Conservation (phyloP, 2,329 filamentous ascomycete genomes). For the Talaromyces pinophilus region DNA sequence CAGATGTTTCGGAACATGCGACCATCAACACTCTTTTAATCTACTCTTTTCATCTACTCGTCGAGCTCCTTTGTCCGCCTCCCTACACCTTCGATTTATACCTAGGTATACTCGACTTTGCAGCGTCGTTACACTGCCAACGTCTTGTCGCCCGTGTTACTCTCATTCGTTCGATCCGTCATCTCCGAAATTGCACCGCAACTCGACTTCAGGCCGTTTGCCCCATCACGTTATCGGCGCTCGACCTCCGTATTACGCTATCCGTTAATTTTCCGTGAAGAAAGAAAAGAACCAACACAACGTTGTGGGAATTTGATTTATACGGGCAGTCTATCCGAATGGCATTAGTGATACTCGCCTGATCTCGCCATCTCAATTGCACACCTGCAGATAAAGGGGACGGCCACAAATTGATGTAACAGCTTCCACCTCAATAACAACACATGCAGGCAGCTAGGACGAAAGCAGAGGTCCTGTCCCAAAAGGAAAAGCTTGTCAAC, state of each 20-base stretch:
- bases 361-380: not conserved
- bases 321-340: conserved; percentile 1
- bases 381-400: not conserved
- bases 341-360: not conserved
- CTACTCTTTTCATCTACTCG: not conserved
- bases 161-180: not conserved
- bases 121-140: not conserved
- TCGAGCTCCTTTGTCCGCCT: not conserved
- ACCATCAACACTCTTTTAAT: conserved; percentile 15
- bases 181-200: not conserved
- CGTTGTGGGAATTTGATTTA: not conserved
- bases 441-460: conserved; percentile 48
- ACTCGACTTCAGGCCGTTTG: not conserved
- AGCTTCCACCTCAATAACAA: conserved; percentile 29
- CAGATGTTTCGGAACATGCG: conserved; percentile 9
- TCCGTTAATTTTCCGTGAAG: not conserved
- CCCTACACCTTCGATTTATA: not conserved
- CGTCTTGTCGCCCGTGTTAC: not conserved
- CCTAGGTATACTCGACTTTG: not conserved
- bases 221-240: conserved; percentile 10
- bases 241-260: not conserved
- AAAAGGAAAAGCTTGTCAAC: conserved; percentile 80
- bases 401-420: not conserved
- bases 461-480: conserved; percentile 57
- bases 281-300: not conserved